Percentiles rank a stretch among this genome's conserved stretches.
These are phyloP conservation scores for Paracoccidioides lutzii DNA, from an alignment of 2,329 filamentous ascomycete species.

Conservation along the genomic window DNA sequence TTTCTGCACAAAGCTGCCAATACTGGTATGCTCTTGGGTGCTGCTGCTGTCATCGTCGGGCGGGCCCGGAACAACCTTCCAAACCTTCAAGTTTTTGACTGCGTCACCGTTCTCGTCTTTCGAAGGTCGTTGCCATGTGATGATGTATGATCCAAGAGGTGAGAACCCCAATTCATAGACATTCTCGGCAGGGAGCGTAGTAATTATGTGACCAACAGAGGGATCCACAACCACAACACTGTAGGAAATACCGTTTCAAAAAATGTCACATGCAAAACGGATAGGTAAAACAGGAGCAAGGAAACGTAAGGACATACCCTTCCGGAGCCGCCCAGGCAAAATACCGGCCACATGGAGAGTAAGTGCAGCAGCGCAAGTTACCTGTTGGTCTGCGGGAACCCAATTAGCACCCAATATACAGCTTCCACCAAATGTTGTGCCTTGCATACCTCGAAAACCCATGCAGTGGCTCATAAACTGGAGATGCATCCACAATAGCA, in stretches of 20 bases:
- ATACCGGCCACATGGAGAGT: conserved; percentile 91
- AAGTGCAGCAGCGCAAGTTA: conserved; percentile 85
- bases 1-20: conserved; percentile 91
- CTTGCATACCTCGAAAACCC: conserved; percentile 52
- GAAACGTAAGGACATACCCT: conserved; percentile 33
- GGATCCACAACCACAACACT: conserved; percentile 77
- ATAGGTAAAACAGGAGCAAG: background rate
- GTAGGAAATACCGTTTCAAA: conserved; percentile 6
- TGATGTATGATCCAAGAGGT: conserved; percentile 78
- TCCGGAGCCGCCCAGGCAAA: conserved; percentile 90
- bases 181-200: conserved; percentile 63
- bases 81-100: conserved; percentile 93
- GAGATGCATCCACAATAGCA: conserved; percentile 82
- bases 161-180: conserved; percentile 95
- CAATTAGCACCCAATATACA: conserved; percentile 1
- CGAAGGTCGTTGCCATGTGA: conserved; percentile 86
- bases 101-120: conserved; percentile 93
- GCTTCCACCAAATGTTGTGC: conserved; percentile 9
- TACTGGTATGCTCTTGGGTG: conserved; percentile 52
- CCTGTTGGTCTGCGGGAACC: conserved; percentile 59
- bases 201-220: conserved; percentile 58
- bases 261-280: background rate
- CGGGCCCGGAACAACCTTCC: conserved; percentile 64
- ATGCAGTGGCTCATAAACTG: conserved; percentile 70
- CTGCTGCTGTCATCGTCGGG: conserved; percentile 37